Conservation (phyloP, 1,139 yeast species). For the Hansenula sp. region DNA sequence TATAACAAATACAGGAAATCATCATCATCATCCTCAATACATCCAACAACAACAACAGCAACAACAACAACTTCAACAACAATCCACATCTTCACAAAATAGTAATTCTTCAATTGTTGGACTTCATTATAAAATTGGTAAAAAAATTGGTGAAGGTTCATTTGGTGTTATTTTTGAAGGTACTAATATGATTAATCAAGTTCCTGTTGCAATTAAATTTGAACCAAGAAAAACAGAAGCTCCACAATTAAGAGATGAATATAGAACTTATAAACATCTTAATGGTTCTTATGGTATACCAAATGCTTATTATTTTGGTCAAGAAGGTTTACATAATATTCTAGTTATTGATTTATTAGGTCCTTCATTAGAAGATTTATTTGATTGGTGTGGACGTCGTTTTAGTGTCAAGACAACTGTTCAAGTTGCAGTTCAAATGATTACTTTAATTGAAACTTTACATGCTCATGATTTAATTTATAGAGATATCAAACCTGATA, state of each 20-base stretch:
- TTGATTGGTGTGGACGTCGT: slow-evolving; percentile 96
- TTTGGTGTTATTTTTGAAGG: slow-evolving; percentile 98
- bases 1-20: slow-evolving; percentile 17
- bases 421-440: slow-evolving; percentile 90
- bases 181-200: slow-evolving; percentile 75
- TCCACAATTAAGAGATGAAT: slow-evolving; percentile 94
- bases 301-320: slow-evolving; percentile 93
- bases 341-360: slow-evolving; percentile 91
- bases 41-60: slow-evolving; percentile 1
- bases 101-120: slow-evolving; percentile 40
- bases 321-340: slow-evolving; percentile 93
- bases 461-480: slow-evolving; percentile 89
- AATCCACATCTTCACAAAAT: background rate
- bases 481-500: slow-evolving; percentile 95
- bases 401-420: slow-evolving; percentile 86
- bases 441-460: slow-evolving; percentile 76
- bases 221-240: slow-evolving; percentile 97
- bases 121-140: slow-evolving; percentile 89
- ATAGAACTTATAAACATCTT: slow-evolving; percentile 83
- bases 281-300: slow-evolving; percentile 87
- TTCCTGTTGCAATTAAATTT: slow-evolving; percentile 67
- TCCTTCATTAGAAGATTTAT: slow-evolving; percentile 91
- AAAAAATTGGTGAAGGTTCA: slow-evolving; percentile 97
- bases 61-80: slow-evolving; percentile 1
- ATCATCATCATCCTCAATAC: slow-evolving; percentile 3